These are phyloP conservation scores for Martiniozyma abietophila DNA, from an alignment of 805 yeast species.

Conservation along the genomic window DNA sequence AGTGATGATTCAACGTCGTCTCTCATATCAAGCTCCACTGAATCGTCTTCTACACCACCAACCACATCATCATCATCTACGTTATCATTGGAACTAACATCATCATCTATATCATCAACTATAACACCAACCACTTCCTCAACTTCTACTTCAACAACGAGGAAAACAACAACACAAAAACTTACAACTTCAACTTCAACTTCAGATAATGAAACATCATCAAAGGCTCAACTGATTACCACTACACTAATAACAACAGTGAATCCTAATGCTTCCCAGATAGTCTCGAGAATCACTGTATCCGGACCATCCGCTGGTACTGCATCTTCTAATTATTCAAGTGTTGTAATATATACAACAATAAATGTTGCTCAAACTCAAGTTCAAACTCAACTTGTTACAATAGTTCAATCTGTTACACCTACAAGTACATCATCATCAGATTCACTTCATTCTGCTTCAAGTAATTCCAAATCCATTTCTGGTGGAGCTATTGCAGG, in stretches of 20 bases:
- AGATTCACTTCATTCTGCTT: conserved; percentile 5
- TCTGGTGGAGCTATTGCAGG: conserved; percentile 28
- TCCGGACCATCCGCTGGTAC: conserved; percentile 12
- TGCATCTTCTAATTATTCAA: conserved; percentile 9
- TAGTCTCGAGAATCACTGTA: conserved; percentile 10
- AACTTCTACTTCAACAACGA: conserved; percentile 6
- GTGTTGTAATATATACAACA: conserved; percentile 11
- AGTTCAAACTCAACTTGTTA: conserved; percentile 17
- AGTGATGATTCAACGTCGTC: conserved; percentile 8
- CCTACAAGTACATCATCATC: conserved; percentile 13
- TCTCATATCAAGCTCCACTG: background rate
- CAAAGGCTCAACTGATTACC: conserved; percentile 11
- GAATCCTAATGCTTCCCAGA: conserved; percentile 11
- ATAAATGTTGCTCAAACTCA: conserved; percentile 18
- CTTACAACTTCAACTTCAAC: conserved; percentile 14
- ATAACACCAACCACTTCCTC: conserved; percentile 14
- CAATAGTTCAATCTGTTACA: conserved; percentile 20
- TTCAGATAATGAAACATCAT: conserved; percentile 14
- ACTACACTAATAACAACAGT: conserved; percentile 13
- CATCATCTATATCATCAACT: conserved; percentile 13
- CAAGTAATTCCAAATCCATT: conserved; percentile 6
- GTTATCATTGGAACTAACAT: conserved; percentile 8
- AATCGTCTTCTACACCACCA: conserved; percentile 15
- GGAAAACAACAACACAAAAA: conserved; percentile 8
- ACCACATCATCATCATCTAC: conserved; percentile 12